Base-by-base conservation (phyloP, 192 early-diverging fungal genomes). In the Powellomyces hirtus region DNA sequence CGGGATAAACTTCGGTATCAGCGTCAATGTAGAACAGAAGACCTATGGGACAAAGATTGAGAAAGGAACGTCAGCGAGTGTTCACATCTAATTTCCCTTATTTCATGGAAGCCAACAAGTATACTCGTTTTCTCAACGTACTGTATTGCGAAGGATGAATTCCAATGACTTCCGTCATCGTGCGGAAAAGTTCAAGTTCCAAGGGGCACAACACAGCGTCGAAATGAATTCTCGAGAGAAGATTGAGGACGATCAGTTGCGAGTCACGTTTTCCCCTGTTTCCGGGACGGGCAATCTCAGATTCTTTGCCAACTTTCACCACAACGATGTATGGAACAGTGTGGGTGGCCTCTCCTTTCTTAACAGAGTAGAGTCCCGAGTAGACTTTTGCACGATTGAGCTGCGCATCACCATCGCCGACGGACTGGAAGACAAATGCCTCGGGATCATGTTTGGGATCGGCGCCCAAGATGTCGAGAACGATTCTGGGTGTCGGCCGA, bases 321-420 rank as follows among this genome's bases (percentile, higher is more conserved):
- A 96, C 89, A 4, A 95, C 91, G 55, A 96, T 85, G 63, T 88
- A 94, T 0, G 94, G 94, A 31, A 96, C 91, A 63, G 91, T 90
- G 35, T 90, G 45, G 8, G 35, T 37, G 16, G 14, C 26, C 11
- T 85, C 83, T 50, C 90, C 89, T 27, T 90, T 86, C 50, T 86
- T 80, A 42, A 85, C 83, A 42, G 90, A 88, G 71, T 96, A 93
- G 34, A 94, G 75, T 24, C 94, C 94, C 24, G 93, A 93, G 71
- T 96, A 96, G 6, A 95, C 90, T 75, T 95, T 95, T 70, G 83
- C 94, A 77, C 90, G 89, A 70, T 96, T 96, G 64, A 90, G 76
- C 71, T 92, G 92, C 75, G 86, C 83, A 18, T 76, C 80, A 31
- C 93, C 94, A 64, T 97, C 94, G 36, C 91, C 94, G 18, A 96